These are phyloP conservation scores for Carnegiea gigantea DNA, from an alignment of 179 eudicot genomes.

Conservation along the genomic window DNA sequence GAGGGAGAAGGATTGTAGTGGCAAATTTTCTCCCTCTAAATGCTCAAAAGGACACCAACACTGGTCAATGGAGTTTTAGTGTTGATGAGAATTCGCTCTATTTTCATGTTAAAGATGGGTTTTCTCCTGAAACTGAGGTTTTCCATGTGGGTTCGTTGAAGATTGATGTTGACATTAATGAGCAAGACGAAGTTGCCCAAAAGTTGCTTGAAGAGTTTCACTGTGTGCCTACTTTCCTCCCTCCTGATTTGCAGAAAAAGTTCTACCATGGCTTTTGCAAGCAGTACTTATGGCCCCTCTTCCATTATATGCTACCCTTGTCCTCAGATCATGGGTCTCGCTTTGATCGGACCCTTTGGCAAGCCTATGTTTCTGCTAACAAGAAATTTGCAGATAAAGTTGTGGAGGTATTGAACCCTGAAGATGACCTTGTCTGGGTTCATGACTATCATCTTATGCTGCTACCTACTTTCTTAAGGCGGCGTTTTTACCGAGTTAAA, in stretches of 20 bases:
- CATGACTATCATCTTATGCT: constrained; percentile 49
- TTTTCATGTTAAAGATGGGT: constrained; percentile 42
- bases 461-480: constrained; percentile 42
- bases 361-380: constrained; percentile 46
- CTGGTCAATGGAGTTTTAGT: constrained; percentile 38
- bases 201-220: constrained; percentile 33
- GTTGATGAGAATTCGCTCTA: constrained; percentile 40
- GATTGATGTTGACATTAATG: constrained; percentile 31
- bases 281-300: constrained; percentile 50
- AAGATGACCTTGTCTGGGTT: constrained; percentile 44
- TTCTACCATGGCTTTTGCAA: constrained; percentile 54
- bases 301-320: constrained; percentile 53
- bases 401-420: constrained; percentile 34
- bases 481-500: constrained; percentile 38
- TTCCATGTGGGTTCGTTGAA: constrained; percentile 43
- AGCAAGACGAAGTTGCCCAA: constrained; percentile 44
- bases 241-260: constrained; percentile 38
- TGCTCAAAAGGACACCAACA: constrained; percentile 33
- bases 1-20: constrained; percentile 36
- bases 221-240: constrained; percentile 46
- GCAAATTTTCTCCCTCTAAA: constrained; percentile 47
- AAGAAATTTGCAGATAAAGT: constrained; percentile 44
- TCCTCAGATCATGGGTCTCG: constrained; percentile 37
- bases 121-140: constrained; percentile 37
- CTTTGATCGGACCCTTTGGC: constrained; percentile 41